Evolutionary conservation across 192 early-diverging fungal species (phyloP), one percentile per base, ranked within the genome.

Genomic region (Coemansia sp.): DNA sequence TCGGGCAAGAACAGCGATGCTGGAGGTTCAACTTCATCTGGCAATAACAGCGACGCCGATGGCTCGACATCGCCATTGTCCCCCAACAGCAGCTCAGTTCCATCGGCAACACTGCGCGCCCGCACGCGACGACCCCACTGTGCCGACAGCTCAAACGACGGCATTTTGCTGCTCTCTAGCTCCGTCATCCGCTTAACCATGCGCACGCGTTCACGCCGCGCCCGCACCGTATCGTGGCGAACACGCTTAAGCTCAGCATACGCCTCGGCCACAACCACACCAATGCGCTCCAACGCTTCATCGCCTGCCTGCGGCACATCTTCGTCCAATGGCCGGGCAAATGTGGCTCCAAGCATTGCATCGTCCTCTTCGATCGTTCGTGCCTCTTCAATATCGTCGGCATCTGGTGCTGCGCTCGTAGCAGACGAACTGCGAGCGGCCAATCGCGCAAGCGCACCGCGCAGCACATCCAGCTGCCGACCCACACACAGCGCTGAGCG

Each of bases 171-270:
- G 6, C 62, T 61, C 45, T 75, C 78, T 6, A 39, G 49, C 62
- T 81, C 54, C n/a, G 65, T 68, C 58, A 75, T 11, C 14, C 78
- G 72, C 69, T 65, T 67, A 57, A 81, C 57, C 59, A 81, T 16
- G 3, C 68, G 78, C 4, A 54, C 58, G 5, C 78, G 73, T 43
- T 75, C 69, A 23, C 62, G 63, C 47, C 67, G 70, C 3, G 64
- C 59, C 12, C 69, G 57, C 18, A 54, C 37, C 14, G 66, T 60
- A 8, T 70, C 69, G 16, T 59, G 29, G 18, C 78, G 73, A 7
- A 81, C 27, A 16, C 69, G 69, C 57, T 68, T 71, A 23, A 71
- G 51, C 14, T 75, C 57, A 1, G 35, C 62, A 23, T 81, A 75
- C 0, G 69, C 63, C 37, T 71, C 48, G 4, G 68, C 62, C 9